Conservation (phyloP, 2,329 filamentous ascomycete species). For the Massarina eburnea region DNA sequence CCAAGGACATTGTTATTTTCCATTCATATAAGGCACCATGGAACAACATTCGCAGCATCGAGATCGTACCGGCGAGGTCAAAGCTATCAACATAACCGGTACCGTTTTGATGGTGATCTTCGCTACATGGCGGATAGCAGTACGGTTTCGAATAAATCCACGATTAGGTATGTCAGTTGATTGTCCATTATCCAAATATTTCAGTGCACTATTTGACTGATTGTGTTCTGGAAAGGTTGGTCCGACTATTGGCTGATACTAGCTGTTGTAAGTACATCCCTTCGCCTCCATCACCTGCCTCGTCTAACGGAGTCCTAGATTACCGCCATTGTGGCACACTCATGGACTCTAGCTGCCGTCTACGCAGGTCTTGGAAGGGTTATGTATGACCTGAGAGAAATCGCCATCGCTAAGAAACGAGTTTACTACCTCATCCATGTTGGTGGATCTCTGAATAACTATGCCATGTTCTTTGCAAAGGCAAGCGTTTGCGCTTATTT, state of each 20-base stretch:
- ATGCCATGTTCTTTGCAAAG: conserved; percentile 7
- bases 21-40: conserved; percentile 1
- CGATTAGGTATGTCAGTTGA: background rate
- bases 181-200: no score
- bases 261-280: conserved; percentile 5
- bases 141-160: background rate
- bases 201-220: background rate
- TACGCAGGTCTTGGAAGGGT: conserved; percentile 5
- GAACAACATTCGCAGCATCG: background rate
- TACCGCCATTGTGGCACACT: conserved; percentile 1
- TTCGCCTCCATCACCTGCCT: background rate
- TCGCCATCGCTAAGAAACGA: background rate
- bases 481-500: conserved; percentile 9
- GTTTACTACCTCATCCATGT: conserved; percentile 2
- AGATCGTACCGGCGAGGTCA: background rate
- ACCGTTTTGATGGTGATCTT: background rate
- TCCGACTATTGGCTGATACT: conserved; percentile 11
- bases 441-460: conserved; percentile 6
- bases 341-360: conserved; percentile 1
- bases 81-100: background rate
- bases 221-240: conserved; percentile 1
- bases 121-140: background rate
- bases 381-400: background rate
- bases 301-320: background rate
- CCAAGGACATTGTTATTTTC: no score